Evolutionary conservation across 192 early-diverging fungal species (phyloP).

Genomic region (Backusella psychrophila): DNA sequence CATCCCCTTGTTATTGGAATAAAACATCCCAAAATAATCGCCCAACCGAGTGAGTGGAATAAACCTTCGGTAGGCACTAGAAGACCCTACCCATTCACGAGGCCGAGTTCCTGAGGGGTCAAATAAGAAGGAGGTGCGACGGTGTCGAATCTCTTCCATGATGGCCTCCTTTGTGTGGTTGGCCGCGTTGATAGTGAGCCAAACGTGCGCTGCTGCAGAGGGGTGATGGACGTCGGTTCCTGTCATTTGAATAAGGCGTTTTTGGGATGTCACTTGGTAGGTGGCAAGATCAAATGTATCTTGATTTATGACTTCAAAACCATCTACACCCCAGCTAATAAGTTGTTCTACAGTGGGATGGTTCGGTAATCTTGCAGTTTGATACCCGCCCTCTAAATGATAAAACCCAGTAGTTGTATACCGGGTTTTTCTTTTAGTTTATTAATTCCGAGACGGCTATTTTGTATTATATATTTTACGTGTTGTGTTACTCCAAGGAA

Average conservation of each 20-base stretch:
- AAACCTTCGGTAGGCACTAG: slow-evolving; percentile 36
- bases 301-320: slow-evolving; percentile 67
- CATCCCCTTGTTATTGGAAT: slow-evolving; percentile 57
- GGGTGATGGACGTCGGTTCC: slow-evolving; percentile 70
- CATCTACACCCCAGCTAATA: slow-evolving; percentile 67
- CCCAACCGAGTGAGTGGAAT: slow-evolving; percentile 53
- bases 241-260: slow-evolving; percentile 53
- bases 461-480: slow-evolving; percentile 26
- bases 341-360: slow-evolving; percentile 59
- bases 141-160: slow-evolving; percentile 54
- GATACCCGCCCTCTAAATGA: slow-evolving; percentile 45
- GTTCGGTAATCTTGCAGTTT: slow-evolving; percentile 53
- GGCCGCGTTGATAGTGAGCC: slow-evolving; percentile 54
- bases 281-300: slow-evolving; percentile 57
- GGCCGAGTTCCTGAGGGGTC: slow-evolving; percentile 62
- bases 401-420: neutral
- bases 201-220: slow-evolving; percentile 50
- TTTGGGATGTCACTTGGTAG: slow-evolving; percentile 46
- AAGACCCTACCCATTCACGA: slow-evolving; percentile 36
- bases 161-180: slow-evolving; percentile 48
- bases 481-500: slow-evolving; percentile 73
- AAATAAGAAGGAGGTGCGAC: slow-evolving; percentile 63
- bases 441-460: neutral
- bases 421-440: neutral
- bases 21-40: slow-evolving; percentile 60